These are phyloP conservation scores for Scutellaria minor DNA, from an alignment of 257 asterid genomes.

Conservation along the genomic window DNA sequence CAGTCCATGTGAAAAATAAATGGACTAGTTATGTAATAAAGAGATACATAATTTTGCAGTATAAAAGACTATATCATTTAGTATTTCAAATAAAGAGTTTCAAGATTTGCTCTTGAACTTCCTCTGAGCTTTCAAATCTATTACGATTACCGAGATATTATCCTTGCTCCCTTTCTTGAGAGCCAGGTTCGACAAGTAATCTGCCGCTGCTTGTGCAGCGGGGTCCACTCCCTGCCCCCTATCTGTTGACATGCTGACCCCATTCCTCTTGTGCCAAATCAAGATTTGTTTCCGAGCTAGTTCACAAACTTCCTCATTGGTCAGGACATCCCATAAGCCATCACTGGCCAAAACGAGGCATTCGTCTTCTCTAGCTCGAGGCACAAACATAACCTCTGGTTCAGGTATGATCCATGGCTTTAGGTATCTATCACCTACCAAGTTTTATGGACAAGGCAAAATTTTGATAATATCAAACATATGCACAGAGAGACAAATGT, in stretches of 20 bases:
- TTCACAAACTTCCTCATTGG: conserved; percentile 77
- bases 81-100: background rate
- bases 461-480: too few relatives aligned
- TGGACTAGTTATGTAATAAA: conserved; percentile 56
- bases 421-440: conserved; percentile 74
- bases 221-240: conserved; percentile 76
- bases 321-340: conserved; percentile 83
- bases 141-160: conserved; percentile 72
- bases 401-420: conserved; percentile 88
- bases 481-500: background rate
- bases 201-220: conserved; percentile 91
- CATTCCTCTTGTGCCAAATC: conserved; percentile 82
- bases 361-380: conserved; percentile 78
- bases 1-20: conserved; percentile 72
- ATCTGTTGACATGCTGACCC: conserved; percentile 41
- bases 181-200: conserved; percentile 66
- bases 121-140: conserved; percentile 74
- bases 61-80: conserved; percentile 33
- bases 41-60: conserved; percentile 38
- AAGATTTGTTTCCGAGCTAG: conserved; percentile 64
- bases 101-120: conserved; percentile 73
- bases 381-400: conserved; percentile 73
- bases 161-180: conserved; percentile 81
- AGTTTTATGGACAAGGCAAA: background rate
- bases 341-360: conserved; percentile 82